Evolutionary conservation across 305 asterid genomes (phyloP).

Genomic region (Rubia tinctorum): DNA sequence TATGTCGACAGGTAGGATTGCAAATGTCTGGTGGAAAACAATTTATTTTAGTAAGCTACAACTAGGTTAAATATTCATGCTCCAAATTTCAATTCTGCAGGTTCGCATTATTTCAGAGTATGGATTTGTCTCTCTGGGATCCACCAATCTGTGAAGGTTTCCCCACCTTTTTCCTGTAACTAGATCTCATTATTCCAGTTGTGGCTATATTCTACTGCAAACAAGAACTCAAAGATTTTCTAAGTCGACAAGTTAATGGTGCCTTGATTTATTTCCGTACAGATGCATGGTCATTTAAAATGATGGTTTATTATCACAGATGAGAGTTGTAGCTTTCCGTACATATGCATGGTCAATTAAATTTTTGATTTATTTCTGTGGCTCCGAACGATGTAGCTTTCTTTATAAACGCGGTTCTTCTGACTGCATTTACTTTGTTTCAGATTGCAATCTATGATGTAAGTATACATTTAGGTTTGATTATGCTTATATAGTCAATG

Average conservation of each 20-base stretch:
- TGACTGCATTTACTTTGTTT: conserved; percentile 67
- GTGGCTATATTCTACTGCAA: conserved; percentile 4
- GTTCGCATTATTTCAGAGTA: conserved; percentile 23
- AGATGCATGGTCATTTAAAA: conserved; percentile 10
- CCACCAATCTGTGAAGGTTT: conserved; percentile 32
- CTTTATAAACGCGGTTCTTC: conserved; percentile 79
- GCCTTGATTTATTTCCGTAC: conserved; percentile 11
- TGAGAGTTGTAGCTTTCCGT: conserved; percentile 22
- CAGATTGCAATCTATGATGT: conserved; percentile 85
- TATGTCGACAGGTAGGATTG: background rate
- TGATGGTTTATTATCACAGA: conserved; percentile 22
- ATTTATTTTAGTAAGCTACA: background rate
- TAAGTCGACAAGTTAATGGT: background rate
- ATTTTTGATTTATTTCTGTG: no score
- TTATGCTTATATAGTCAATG: background rate
- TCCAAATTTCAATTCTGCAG: conserved; percentile 17
- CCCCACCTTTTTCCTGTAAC: conserved; percentile 12
- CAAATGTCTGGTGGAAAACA: background rate
- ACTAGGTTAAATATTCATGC: background rate
- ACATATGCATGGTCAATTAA: no score
- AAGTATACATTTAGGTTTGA: conserved; percentile 19
- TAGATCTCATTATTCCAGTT: conserved; percentile 1
- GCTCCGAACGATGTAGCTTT: conserved; percentile 97
- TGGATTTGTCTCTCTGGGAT: conserved; percentile 60
- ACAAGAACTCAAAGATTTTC: background rate